Base-by-base conservation (phyloP, 352 stramenopile species). In the Phytophthora macrochlamydospora region DNA sequence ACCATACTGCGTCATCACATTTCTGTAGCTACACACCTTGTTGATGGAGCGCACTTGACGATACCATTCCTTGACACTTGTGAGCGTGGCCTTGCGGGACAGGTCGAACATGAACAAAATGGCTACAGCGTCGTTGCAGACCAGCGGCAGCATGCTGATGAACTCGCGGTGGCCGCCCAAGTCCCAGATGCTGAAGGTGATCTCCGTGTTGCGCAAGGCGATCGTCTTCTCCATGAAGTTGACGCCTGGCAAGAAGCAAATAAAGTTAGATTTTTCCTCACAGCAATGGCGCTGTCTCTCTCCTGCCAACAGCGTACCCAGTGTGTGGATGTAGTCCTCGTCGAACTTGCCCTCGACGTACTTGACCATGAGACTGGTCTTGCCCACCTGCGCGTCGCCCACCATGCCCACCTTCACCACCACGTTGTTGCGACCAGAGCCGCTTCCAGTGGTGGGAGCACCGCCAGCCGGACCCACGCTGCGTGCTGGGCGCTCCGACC, bases 221-320 rank as follows among this genome's bases (percentile, higher is more conserved):
- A 98, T 97, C 2, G 89, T 97, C 72, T 98, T 98, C 73, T 98
- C 94, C 93, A 98, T 98, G 62, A 98, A 98, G 65, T 98, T 98
- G 9, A 98, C 94, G 44, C 94, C 91, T 94, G 48, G 13, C 42
- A 13, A 49, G 32, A 9, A 73, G 33, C 29, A 51, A 13, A 8
- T 40, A 40, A 42, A 18, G 24, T 35, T 53, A 37, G 38, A 53
- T 24, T n/a, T 43, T 35, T 29, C 43, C 35, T 40, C 35, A 40
- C 9, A 40, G 35, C 18, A 24, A 24, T 24, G 18, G 18, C 18
- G 18, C 18, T 24, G 18, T 24, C 18, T 24, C 18, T 24, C 18
- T 24, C 18, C 18, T 24, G 18, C 18, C 18, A 24, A 11, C 35
- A 40, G 6, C 73, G 50, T 75, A 94, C 87, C 91, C 46, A 98